Evolutionary conservation across 495 filamentous ascomycete species (phyloP), one percentile per base, ranked within the genome.

Genomic region (Choiromyces venosus): DNA sequence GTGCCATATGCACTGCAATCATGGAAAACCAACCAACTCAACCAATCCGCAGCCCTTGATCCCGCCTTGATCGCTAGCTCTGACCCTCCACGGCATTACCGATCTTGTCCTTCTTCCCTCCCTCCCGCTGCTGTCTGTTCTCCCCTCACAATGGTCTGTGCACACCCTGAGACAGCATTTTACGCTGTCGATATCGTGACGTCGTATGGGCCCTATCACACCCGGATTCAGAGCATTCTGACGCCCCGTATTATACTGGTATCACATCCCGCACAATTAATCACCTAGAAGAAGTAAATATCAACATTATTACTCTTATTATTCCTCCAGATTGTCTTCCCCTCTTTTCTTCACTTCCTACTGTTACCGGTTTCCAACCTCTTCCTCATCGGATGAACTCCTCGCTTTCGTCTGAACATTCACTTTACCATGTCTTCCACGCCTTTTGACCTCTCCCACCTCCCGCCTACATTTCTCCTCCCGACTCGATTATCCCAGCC

Each of bases 381-480:
- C 38, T 33, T 68, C 21, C 37, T 39, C 29, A 29, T 52, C 37
- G 29, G 36, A 29, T 35, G 29, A 35, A 42, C 70, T 46, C 46
- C 70, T 19, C 12, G 18, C 5, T 40, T 21, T 35, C n/a, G 19
- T 40, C 25, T 33, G 9, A 25, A 35, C 25, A 19, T 68, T 36
- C n/a, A 0, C 8, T 25, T 42, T 38, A 36, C n/a, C 42, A 75
- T 69, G 65, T 33, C 72, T 19, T 65, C 67, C n/a, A 36, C 76
- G 5, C 4, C 37, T 1, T 40, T 79, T 16, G 69, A 79, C 52
- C 81, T 88, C 4, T 84, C 79, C 35, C 67, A 68, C 44, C 86
- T 93, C 65, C 92, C 94, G 7, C 83, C 88, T 9, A 89, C 93
- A 16, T 94, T 88, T 72, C 86, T 98, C 64, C 87, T 97, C 0